Evolutionary conservation across 129 eudicot genomes (phyloP).

Genomic region (Escallonia herrerae): DNA sequence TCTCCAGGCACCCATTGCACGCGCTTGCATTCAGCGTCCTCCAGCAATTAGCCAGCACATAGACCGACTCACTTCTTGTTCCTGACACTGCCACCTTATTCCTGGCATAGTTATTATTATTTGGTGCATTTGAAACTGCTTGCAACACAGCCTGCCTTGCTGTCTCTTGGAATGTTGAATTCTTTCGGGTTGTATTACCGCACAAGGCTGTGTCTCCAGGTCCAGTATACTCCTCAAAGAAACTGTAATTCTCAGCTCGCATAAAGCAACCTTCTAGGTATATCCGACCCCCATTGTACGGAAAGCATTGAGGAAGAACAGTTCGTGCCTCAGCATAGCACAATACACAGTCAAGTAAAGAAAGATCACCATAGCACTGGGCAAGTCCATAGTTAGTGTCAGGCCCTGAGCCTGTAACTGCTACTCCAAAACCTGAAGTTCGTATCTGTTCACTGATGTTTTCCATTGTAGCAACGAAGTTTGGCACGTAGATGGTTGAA

Average conservation of each 20-base stretch:
- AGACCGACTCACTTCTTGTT: constrained; percentile 28
- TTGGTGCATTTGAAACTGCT: constrained; percentile 34
- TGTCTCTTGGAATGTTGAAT: constrained; percentile 25
- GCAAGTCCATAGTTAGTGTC: constrained; percentile 38
- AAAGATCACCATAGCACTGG: constrained; percentile 79
- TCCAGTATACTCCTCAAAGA: constrained; percentile 45
- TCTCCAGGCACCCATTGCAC: constrained; percentile 56
- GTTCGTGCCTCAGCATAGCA: constrained; percentile 69
- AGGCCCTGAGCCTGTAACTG: constrained; percentile 40
- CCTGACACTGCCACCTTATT: constrained; percentile 29
- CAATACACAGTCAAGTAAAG: constrained; percentile 52
- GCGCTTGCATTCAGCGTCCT: constrained; percentile 42
- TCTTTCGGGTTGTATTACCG: constrained; percentile 43
- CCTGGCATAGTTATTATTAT: constrained; percentile 30
- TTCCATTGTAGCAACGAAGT: constrained; percentile 51
- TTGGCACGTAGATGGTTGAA: constrained; percentile 31
- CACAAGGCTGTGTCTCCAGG: constrained; percentile 39
- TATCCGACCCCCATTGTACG: constrained; percentile 48
- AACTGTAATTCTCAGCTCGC: constrained; percentile 58
- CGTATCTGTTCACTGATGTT: constrained; percentile 44
- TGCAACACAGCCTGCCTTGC: constrained; percentile 36
- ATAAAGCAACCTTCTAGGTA: constrained; percentile 74
- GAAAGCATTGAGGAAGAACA: constrained; percentile 62
- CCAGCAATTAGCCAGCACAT: constrained; percentile 80
- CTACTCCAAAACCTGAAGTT: constrained; percentile 38